Percentiles rank a stretch among this genome's conserved stretches.
These are phyloP conservation scores for Lepiota brunneoincarnata DNA, from an alignment of 768 basidiomycete genomes.

Conservation along the genomic window DNA sequence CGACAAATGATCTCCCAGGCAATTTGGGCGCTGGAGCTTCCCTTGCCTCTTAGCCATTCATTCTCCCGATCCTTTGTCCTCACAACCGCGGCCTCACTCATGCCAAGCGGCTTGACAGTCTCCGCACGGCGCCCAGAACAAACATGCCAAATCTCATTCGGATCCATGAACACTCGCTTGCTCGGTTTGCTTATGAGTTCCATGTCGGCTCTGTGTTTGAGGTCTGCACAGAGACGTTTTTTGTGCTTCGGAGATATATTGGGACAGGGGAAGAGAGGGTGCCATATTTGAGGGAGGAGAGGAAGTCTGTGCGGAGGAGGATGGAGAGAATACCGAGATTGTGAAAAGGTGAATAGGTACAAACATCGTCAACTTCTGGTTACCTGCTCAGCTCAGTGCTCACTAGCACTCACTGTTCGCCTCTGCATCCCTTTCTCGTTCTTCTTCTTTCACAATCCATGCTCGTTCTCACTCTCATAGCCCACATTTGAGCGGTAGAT, in stretches of 20 bases:
- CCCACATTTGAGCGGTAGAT: too few relatives aligned
- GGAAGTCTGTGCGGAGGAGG: constrained; percentile 15
- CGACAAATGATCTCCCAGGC: too few relatives aligned
- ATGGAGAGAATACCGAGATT: too few relatives aligned
- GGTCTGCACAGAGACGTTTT: constrained; percentile 88
- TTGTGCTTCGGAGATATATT: constrained; percentile 55
- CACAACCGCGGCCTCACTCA: constrained; percentile 93
- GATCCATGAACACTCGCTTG: constrained; percentile 73
- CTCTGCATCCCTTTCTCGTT: too few relatives aligned
- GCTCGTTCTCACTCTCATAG: too few relatives aligned
- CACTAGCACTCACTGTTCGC: too few relatives aligned
- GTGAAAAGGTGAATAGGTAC: too few relatives aligned
- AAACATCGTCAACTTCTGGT: too few relatives aligned
- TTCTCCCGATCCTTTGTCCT: constrained; percentile 66
- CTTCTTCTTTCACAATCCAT: too few relatives aligned
- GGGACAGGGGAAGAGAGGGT: constrained; percentile 34
- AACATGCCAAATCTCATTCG: constrained; percentile 69
- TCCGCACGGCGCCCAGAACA: constrained; percentile 82
- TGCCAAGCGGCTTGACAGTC: constrained; percentile 76
- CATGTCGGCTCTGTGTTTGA: constrained; percentile 94
- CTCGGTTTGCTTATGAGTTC: constrained; percentile 82
- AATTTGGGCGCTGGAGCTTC: too few relatives aligned
- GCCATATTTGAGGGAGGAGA: constrained; percentile 55
- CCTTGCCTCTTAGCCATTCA: too few relatives aligned
- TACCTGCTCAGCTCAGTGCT: too few relatives aligned